Conservation (phyloP, 345 rosid species). For the Gossypium ekmanianum region DNA sequence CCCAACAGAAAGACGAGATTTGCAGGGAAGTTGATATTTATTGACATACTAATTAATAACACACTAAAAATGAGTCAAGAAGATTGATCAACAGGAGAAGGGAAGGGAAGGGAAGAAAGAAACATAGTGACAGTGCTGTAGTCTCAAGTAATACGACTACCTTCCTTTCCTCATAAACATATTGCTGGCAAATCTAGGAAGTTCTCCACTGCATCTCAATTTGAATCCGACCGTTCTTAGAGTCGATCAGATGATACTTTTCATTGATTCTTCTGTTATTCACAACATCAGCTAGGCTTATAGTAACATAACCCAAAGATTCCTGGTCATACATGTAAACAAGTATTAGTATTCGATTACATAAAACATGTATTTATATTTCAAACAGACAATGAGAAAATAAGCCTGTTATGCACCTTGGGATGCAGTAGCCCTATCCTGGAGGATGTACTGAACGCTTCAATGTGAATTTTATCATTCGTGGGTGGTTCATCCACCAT, state of each 20-base stretch:
- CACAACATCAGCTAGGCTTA: conserved; percentile 68
- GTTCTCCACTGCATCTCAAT: conserved; percentile 91
- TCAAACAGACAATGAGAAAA: background rate
- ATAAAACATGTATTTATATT: background rate
- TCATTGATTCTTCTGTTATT: conserved; percentile 72
- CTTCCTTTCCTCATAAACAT: background rate
- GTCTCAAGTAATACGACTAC: background rate
- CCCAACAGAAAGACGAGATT: background rate
- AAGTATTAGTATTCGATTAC: background rate
- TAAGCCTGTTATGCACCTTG: conserved; percentile 42
- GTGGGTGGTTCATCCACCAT: conserved; percentile 78
- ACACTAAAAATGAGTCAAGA: background rate
- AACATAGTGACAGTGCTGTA: background rate
- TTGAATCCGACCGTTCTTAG: conserved; percentile 76
- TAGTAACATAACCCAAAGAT: conserved; percentile 60
- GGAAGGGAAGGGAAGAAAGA: background rate
- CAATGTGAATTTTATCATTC: conserved; percentile 68
- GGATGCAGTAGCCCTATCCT: conserved; percentile 79
- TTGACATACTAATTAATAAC: background rate
- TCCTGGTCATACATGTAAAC: conserved; percentile 39
- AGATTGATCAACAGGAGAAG: background rate
- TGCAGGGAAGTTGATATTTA: background rate
- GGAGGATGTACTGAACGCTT: conserved; percentile 76
- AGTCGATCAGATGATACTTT: conserved; percentile 84
- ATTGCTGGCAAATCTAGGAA: conserved; percentile 21